Evolutionary conservation across 225 moss, liverwort and hornwort species (phyloP).

Genomic region (Climacium dendroides): DNA sequence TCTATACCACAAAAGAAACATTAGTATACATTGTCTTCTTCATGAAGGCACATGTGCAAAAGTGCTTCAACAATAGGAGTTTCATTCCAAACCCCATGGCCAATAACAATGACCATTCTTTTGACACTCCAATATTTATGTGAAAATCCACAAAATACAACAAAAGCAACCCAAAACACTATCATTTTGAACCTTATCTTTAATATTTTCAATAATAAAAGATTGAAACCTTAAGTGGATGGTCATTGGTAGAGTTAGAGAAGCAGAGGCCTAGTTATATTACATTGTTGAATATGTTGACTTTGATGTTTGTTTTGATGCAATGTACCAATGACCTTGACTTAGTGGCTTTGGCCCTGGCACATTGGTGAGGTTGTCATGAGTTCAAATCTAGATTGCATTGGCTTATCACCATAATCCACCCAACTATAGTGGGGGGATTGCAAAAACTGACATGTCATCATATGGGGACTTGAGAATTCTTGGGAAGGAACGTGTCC

Average conservation of each 20-base stretch:
- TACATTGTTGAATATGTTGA: neutral
- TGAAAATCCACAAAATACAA: neutral
- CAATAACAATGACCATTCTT: neutral
- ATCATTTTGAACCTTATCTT: neutral
- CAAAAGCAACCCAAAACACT: neutral
- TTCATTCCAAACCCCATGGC: fast-evolving
- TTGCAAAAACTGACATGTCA: no score
- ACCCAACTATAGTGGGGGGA: no score
- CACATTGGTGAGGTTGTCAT: no score
- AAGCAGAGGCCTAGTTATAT: neutral
- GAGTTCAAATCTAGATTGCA: no score
- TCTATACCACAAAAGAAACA: fast-evolving
- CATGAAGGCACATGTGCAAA: fast-evolving
- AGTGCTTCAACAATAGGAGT: fast-evolving
- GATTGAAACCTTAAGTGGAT: neutral
- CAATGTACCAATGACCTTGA: no score
- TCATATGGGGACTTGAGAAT: no score
- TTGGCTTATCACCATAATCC: no score
- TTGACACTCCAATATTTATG: neutral
- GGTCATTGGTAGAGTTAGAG: fast-evolving
- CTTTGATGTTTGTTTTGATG: neutral
- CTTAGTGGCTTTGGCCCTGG: no score
- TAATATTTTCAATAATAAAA: neutral
- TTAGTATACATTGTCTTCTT: fast-evolving
- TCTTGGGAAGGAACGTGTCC: no score